Evolutionary conservation across 768 basidiomycete species (phyloP), one percentile per base, ranked within the genome.

Genomic region (Collybiopsis confluens): DNA sequence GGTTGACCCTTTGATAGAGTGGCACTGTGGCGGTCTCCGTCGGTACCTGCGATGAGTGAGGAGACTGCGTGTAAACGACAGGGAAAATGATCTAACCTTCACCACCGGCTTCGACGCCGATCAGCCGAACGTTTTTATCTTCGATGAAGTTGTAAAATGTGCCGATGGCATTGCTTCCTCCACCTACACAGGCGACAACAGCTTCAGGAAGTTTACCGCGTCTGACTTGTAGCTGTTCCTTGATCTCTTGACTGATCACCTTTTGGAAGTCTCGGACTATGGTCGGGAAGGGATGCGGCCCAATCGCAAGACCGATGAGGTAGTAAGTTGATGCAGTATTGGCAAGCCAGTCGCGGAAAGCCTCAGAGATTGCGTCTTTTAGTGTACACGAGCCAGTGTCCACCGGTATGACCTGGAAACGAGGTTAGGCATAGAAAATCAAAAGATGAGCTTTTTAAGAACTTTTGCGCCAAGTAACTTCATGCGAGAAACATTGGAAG

Each of bases 281-380:
- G 20, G 97, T 98, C 1, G 97, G 97, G 84, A 99, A 98, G 2
- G 97, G 97, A 68, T 98, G 95, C 3, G 97, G 97, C 15, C 97
- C 97, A 60, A 99, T 98, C 38, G 85, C 92, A 15, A 94, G 98
- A 27, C 97, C 97, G 57, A 99, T 91, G 59, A 98, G 83, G 72
- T 98, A 99, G 71, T 98, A 94, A 0, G 96, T 98, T 4, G 76
- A 92, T 13, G 92, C 75, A 28, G 98, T 79, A 67, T 98, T 95
- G 28, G 95, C 93, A 10, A 98, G 96, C 97, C 97, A 98, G 71
- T 98, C 95, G 40, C 97, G 86, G 81, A 98, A 82, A 5, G 97
- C 96, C 59, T 98, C 96, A 73, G 98, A 98, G 60, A 98, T 93
- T 24, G 97, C 96, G 63, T 98, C 97, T 71, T 99, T 99, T 59